Conservation (phyloP, 2,329 filamentous ascomycete species). For the Fusarium lateritium region DNA sequence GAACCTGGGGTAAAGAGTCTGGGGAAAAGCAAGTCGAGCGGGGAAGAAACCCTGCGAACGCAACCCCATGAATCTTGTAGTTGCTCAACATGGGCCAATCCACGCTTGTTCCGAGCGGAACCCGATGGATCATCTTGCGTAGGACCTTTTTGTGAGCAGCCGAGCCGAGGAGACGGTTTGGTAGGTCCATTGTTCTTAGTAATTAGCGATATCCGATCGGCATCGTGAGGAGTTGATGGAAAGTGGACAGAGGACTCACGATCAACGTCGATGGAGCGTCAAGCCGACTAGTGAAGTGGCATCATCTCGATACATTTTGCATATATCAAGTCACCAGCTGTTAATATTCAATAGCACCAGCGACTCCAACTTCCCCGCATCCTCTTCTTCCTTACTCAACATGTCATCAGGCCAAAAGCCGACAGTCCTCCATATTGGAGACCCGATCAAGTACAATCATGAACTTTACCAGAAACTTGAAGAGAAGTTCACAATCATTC, state of each 20-base stretch:
- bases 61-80: neutral
- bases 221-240: neutral
- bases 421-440: slow-evolving; percentile 53
- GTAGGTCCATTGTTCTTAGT: neutral
- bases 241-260: neutral
- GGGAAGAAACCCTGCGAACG: slow-evolving; percentile 11
- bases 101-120: slow-evolving; percentile 2
- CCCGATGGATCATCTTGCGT: neutral
- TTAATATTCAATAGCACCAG: no score
- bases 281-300: accelerated
- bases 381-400: neutral
- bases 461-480: slow-evolving; percentile 52
- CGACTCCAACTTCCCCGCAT: no score
- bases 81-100: neutral
- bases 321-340: neutral
- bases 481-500: slow-evolving; percentile 52
- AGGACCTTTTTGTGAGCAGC: neutral
- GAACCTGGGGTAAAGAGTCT: neutral
- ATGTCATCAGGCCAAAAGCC: slow-evolving; percentile 39
- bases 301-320: neutral
- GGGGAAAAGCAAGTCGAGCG: slow-evolving; percentile 16
- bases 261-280: no score
- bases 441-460: slow-evolving; percentile 51
- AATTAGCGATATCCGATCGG: slow-evolving; percentile 12
- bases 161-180: neutral